Base-by-base conservation (phyloP, 768 basidiomycete genomes). In the Trametes cingulata region DNA sequence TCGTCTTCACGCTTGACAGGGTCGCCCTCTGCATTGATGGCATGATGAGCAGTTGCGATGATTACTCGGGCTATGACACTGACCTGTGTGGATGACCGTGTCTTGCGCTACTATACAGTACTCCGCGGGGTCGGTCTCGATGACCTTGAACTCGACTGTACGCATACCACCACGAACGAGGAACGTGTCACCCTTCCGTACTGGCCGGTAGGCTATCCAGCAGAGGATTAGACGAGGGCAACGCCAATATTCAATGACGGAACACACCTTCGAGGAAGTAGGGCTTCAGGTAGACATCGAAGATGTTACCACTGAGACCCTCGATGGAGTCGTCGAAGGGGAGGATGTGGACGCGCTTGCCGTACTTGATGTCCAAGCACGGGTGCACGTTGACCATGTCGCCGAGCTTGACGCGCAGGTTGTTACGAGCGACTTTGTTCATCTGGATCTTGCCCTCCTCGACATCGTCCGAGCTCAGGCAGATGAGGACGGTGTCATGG, bases 381-480 rank as follows among this genome's bases (percentile, higher is more conserved):
- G 93, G 86, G 74, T 98, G 95, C 0, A 99, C 95, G 62, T 91
- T 92, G 72, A 94, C 94, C 56, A 98, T 82, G 75, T 99, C 97
- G 42, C 92, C 96, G 42, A 98, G 87, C 80, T 98, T 98, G 67
- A 98, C 93, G 56, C 96, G 92, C 47, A 98, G 77, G 77, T 99
- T 98, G 80, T 98, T 96, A 58, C 97, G 93, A n/a, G 97, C 97
- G 36, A 99, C 97, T 76, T 98, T 98, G 87, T 99, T 99, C 77
- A 99, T 79, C 69, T 97, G 95, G 64, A 99, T 95, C 73, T 93
- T 92, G 58, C 97, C 96, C 76, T 98, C 97, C 68, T 98, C 97
- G 62, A 98, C 93, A 62, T 96, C 93, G 69, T 98, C 97, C 40
- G 91, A 91, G 70, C 90, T 91, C 70, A 99, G 76, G 70, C 95